A percentile compares a stretch with the other conserved stretches of the same genome.
Conservation (phyloP, 2,329 filamentous ascomycete species). For the Monosporascus sp. region DNA sequence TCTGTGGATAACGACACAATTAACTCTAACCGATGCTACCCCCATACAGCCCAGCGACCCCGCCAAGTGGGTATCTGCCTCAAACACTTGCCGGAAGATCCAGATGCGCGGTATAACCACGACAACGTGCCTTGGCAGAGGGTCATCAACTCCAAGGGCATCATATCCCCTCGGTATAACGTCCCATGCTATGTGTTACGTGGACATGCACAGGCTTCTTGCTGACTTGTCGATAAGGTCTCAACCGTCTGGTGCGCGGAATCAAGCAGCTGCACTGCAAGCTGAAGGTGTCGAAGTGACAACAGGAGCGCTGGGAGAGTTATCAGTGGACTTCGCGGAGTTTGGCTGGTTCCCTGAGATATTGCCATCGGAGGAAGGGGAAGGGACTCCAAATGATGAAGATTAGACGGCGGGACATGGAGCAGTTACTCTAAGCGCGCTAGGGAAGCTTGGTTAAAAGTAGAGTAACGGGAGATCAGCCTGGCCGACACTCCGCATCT, state of each 20-base stretch:
- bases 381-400: constrained; percentile 15
- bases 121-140: constrained; percentile 90
- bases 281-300: constrained; percentile 49
- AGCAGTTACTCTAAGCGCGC: not conserved
- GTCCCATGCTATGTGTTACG: not conserved
- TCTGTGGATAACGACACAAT: not conserved
- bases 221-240: constrained; percentile 30
- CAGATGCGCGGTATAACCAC: constrained; percentile 56
- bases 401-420: constrained; percentile 4
- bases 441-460: no score
- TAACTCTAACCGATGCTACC: not conserved
- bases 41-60: constrained; percentile 56
- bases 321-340: constrained; percentile 43
- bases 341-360: constrained; percentile 52
- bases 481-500: no score
- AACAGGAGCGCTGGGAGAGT: constrained; percentile 43
- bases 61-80: constrained; percentile 87
- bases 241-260: constrained; percentile 41
- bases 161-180: constrained; percentile 72
- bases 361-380: constrained; percentile 39
- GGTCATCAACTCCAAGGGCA: constrained; percentile 81
- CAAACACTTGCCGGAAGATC: constrained; percentile 68
- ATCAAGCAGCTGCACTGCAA: constrained; percentile 44
- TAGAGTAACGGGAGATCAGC: no score
- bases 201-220: not conserved